Conservation (phyloP, 1,139 yeast species). For the Candida pseudocylindracea region DNA sequence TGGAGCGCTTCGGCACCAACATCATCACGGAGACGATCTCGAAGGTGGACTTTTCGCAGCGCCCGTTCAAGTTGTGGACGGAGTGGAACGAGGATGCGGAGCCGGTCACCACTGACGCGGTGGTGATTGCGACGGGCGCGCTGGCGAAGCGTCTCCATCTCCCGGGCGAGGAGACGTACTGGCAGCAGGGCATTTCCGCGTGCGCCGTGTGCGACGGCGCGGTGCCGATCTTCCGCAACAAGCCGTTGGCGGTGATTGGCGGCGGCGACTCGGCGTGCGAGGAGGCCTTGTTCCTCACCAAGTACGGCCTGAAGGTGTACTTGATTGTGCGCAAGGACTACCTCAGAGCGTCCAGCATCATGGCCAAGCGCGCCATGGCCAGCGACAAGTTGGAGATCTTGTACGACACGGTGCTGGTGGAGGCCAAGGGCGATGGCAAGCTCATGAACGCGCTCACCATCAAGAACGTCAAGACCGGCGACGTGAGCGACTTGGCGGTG, state of each 20-base stretch:
- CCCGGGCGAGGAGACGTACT: constrained; percentile 93
- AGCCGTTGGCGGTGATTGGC: constrained; percentile 91
- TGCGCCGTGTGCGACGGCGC: constrained; percentile 99
- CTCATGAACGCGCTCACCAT: constrained; percentile 35
- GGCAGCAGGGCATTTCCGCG: constrained; percentile 98
- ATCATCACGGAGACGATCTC: constrained; percentile 87
- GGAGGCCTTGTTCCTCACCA: constrained; percentile 90
- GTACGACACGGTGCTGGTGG: constrained; percentile 68
- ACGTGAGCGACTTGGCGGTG: constrained; percentile 45
- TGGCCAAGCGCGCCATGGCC: constrained; percentile 77
- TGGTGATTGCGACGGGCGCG: constrained; percentile 92
- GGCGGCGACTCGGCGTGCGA: constrained; percentile 99
- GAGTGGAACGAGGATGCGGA: constrained; percentile 81
- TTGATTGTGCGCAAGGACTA: constrained; percentile 85
- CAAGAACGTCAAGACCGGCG: constrained; percentile 52
- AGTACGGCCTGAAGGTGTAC: constrained; percentile 89
- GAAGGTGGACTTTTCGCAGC: constrained; percentile 65
- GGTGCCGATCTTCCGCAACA: constrained; percentile 92
- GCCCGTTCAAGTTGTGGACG: constrained; percentile 93
- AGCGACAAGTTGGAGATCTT: constrained; percentile 81
- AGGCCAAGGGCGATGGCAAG: constrained; percentile 87
- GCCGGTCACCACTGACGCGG: constrained; percentile 82
- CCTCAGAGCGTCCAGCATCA: constrained; percentile 83
- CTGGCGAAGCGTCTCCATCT: constrained; percentile 83
- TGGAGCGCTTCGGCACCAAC: constrained; percentile 72